phyloP scores from a whole-genome alignment of 768 basidiomycete genomes.

The Mycena filopes region DNA sequence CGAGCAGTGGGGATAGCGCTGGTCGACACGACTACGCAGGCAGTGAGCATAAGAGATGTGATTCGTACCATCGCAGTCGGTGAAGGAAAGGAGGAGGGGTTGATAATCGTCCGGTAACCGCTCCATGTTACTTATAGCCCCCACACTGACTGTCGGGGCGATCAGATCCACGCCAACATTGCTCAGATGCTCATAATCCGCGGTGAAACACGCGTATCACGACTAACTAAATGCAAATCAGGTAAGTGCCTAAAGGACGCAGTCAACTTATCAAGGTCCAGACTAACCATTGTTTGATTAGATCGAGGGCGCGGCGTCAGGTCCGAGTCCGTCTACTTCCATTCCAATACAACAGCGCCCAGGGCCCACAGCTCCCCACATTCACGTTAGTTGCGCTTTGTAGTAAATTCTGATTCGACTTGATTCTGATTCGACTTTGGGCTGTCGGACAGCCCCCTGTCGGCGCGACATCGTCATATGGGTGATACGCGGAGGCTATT shows the following conservation, averaged over 20 bases:
- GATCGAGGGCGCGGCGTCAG: too few species aligned
- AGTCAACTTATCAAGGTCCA: too few species aligned
- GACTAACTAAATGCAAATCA: not conserved
- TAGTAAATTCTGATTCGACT: too few species aligned
- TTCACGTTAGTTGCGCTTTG: too few species aligned
- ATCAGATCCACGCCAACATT: not conserved
- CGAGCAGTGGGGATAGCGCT: constrained; percentile 8
- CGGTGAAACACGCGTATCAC: not conserved
- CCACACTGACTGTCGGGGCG: not conserved
- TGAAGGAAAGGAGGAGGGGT: not conserved
- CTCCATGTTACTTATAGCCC: not conserved
- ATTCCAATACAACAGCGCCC: not conserved
- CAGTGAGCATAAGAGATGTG: constrained; percentile 6
- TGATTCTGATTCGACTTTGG: too few species aligned
- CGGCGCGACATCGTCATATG: too few species aligned
- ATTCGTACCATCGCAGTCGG: constrained; percentile 2
- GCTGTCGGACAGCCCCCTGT: too few species aligned
- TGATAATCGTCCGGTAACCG: too few species aligned
- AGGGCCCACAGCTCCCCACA: not conserved
- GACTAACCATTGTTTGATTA: not conserved
- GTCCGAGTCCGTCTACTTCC: not conserved
- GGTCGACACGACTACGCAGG: constrained; percentile 4
- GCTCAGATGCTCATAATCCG: too few species aligned
- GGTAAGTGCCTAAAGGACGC: too few species aligned
- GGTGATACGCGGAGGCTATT: not conserved